These are phyloP conservation scores for Exophiala lecanii-corni DNA, from an alignment of 2,329 filamentous ascomycete genomes.

Conservation along the genomic window DNA sequence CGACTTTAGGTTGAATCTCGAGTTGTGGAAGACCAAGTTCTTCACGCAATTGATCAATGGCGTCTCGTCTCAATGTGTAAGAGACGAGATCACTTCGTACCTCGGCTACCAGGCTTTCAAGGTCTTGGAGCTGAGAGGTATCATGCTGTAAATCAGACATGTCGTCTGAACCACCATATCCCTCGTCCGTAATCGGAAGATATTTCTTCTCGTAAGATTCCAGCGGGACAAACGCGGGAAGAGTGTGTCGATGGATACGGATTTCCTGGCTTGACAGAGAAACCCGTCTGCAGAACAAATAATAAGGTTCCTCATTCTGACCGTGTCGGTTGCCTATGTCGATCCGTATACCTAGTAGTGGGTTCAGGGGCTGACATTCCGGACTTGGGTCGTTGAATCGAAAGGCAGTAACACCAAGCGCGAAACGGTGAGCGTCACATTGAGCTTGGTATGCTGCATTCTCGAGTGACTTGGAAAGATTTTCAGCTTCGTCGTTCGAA, in stretches of 20 bases:
- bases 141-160: constrained; percentile 24
- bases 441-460: constrained; percentile 32
- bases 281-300: constrained; percentile 35
- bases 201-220: constrained; percentile 35
- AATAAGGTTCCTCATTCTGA: constrained; percentile 40
- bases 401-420: constrained; percentile 42
- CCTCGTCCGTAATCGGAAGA: constrained; percentile 28
- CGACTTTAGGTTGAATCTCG: background rate
- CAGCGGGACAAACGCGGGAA: constrained; percentile 42
- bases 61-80: constrained; percentile 40
- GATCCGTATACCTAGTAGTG: constrained; percentile 39
- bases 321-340: constrained; percentile 39
- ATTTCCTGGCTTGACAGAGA: constrained; percentile 23
- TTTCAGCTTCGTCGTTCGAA: constrained; percentile 18
- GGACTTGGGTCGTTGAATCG: constrained; percentile 43
- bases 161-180: constrained; percentile 16
- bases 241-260: constrained; percentile 40
- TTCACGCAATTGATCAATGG: constrained; percentile 28
- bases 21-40: constrained; percentile 15
- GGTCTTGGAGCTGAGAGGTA: constrained; percentile 31
- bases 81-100: constrained; percentile 38
- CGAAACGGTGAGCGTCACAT: constrained; percentile 41
- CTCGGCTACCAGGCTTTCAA: constrained; percentile 34
- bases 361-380: constrained; percentile 25
- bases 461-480: constrained; percentile 32